These are phyloP conservation scores for Ampelocalamus luodianensis DNA, from an alignment of 176 grass and related monocot species.

Conservation along the genomic window DNA sequence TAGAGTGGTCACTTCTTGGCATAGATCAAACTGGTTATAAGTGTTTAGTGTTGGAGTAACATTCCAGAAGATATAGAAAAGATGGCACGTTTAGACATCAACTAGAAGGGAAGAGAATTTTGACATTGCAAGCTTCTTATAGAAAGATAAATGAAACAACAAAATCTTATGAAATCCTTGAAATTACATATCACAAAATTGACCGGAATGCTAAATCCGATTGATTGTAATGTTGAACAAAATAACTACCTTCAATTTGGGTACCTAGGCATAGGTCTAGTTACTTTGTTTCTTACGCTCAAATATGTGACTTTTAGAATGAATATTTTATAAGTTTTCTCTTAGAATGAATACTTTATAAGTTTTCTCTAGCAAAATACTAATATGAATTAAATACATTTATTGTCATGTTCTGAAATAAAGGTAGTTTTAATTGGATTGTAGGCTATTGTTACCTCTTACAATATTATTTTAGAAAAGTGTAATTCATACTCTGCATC, in stretches of 20 bases:
- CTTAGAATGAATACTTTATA: not conserved
- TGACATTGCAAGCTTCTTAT: slow-evolving; percentile 17
- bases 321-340: not conserved
- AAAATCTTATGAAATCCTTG: not conserved
- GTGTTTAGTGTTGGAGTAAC: not conserved
- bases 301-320: not conserved
- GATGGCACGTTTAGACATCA: not conserved
- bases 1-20: not conserved
- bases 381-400: slow-evolving; percentile 1
- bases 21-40: not conserved
- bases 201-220: not conserved
- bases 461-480: slow-evolving; percentile 6
- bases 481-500: not conserved
- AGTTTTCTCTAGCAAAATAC: not conserved
- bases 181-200: not conserved
- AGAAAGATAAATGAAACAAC: slow-evolving; percentile 36
- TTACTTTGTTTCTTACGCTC: not conserved
- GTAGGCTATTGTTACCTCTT: slow-evolving; percentile 21
- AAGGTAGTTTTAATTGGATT: not conserved
- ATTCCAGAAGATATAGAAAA: not conserved
- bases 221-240: slow-evolving; percentile 16
- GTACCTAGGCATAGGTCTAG: not conserved
- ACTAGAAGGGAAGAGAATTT: slow-evolving; percentile 13
- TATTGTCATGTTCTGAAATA: not conserved
- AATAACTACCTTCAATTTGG: not conserved